Percentiles rank a stretch among this genome's conserved stretches.
Evolutionary conservation across 495 filamentous ascomycete species (phyloP).

Genomic region (Podospora sp.): DNA sequence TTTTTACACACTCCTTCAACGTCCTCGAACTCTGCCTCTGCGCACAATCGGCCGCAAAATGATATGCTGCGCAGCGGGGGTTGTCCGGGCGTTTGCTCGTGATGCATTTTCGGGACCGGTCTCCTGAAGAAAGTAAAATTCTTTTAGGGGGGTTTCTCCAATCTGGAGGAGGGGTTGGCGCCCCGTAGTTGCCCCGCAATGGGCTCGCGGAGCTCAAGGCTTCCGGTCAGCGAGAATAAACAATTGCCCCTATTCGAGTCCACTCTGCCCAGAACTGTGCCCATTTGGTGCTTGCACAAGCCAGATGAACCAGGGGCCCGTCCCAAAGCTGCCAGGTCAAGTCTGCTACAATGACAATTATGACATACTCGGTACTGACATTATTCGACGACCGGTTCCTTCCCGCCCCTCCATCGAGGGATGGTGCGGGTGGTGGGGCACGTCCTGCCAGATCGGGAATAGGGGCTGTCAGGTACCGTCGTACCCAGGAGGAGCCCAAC

Average conservation of each 20-base stretch:
- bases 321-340: not conserved
- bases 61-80: not conserved
- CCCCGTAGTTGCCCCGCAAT: not conserved
- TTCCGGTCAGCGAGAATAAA: not conserved
- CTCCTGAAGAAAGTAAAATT: not conserved
- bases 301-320: not conserved
- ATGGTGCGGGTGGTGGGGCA: not conserved
- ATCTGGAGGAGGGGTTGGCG: not conserved
- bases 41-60: not conserved
- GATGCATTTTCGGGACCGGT: not conserved
- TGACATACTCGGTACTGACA: too few relatives aligned
- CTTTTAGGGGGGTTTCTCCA: too few relatives aligned
- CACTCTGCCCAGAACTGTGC: not conserved
- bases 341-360: not conserved
- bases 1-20: not conserved
- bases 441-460: not conserved
- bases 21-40: not conserved
- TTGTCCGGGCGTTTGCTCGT: not conserved
- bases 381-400: not conserved
- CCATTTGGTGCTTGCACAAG: not conserved
- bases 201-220: not conserved
- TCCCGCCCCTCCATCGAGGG: not conserved
- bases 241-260: not conserved
- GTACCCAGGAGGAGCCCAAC: constrained; percentile 5
- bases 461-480: not conserved